A percentile compares a stretch with the other conserved stretches of the same genome.
These are phyloP conservation scores for Prunus mira DNA, from an alignment of 306 rosid genomes.

Conservation along the genomic window DNA sequence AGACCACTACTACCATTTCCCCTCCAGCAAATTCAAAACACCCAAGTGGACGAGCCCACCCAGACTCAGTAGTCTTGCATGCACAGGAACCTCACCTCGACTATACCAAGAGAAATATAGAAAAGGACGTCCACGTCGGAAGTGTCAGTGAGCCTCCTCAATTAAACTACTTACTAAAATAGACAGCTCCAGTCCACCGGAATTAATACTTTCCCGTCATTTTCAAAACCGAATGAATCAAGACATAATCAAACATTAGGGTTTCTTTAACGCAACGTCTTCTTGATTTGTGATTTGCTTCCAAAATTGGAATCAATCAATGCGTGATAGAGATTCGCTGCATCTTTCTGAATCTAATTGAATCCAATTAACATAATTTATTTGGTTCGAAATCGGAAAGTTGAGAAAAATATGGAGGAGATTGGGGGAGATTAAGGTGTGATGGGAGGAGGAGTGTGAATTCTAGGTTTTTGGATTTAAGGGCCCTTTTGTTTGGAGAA, in stretches of 20 bases:
- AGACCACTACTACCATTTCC: too few relatives aligned
- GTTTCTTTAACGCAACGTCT: background rate
- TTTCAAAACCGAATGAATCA: background rate
- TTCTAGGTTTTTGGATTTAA: slow-evolving; percentile 33
- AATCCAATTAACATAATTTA: background rate
- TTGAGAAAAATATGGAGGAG: background rate
- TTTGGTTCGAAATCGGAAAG: background rate
- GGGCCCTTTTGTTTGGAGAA: slow-evolving; percentile 19
- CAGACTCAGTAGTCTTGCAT: too few relatives aligned
- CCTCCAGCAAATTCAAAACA: too few relatives aligned
- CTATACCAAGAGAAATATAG: background rate
- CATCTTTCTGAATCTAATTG: background rate
- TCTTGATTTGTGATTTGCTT: background rate
- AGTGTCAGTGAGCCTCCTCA: background rate
- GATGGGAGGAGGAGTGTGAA: slow-evolving; percentile 30
- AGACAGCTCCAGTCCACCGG: background rate
- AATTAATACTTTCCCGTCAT: background rate
- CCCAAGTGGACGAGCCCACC: too few relatives aligned
- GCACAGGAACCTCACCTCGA: background rate
- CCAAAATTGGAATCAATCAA: background rate
- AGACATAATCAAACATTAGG: background rate
- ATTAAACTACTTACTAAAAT: too few relatives aligned
- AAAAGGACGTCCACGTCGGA: background rate
- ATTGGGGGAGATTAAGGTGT: background rate
- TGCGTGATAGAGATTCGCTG: background rate